These are phyloP conservation scores for Trichocladium antarcticum DNA, from an alignment of 495 filamentous ascomycete genomes.

Conservation along the genomic window DNA sequence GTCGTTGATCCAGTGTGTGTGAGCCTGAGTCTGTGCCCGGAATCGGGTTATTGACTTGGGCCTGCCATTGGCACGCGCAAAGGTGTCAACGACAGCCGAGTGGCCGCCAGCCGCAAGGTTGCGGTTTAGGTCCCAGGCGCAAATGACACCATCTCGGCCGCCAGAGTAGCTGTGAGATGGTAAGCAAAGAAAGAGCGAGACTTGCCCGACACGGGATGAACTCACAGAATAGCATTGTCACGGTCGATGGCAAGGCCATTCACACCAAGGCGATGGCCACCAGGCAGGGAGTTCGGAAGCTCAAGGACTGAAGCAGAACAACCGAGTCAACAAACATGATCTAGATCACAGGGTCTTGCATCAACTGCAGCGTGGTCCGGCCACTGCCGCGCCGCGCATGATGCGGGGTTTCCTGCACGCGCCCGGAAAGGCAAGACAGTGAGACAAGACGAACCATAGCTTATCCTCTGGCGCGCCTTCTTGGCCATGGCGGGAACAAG, in stretches of 20 bases:
- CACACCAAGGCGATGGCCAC: slow-evolving; percentile 83
- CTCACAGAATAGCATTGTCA: slow-evolving; percentile 78
- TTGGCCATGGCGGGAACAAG: slow-evolving; percentile 40
- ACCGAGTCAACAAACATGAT: background rate
- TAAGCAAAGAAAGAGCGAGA: background rate
- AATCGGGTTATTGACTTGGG: slow-evolving; percentile 51
- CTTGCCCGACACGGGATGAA: slow-evolving; percentile 2
- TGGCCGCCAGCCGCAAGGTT: slow-evolving; percentile 25
- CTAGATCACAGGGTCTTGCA: background rate
- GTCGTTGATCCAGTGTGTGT: slow-evolving; percentile 98
- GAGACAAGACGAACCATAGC: slow-evolving; percentile 46
- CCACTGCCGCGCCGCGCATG: background rate
- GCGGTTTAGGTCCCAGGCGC: slow-evolving; percentile 77
- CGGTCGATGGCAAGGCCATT: slow-evolving; percentile 84
- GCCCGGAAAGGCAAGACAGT: background rate
- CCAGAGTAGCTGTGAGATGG: slow-evolving; percentile 66
- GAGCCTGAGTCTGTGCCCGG: slow-evolving; percentile 84
- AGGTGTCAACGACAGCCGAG: slow-evolving; percentile 25
- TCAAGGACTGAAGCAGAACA: slow-evolving; percentile 60
- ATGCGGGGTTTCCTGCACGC: slow-evolving; percentile 13
- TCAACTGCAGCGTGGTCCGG: background rate
- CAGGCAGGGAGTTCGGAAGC: slow-evolving; percentile 74
- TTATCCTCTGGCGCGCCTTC: slow-evolving; percentile 53
- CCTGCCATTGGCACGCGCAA: slow-evolving; percentile 18
- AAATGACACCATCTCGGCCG: slow-evolving; percentile 89